A percentile compares a stretch with the other conserved stretches of the same genome.
These are phyloP conservation scores for Fomitopsis betulina DNA, from an alignment of 1,284 basidiomycete species.

Conservation along the genomic window DNA sequence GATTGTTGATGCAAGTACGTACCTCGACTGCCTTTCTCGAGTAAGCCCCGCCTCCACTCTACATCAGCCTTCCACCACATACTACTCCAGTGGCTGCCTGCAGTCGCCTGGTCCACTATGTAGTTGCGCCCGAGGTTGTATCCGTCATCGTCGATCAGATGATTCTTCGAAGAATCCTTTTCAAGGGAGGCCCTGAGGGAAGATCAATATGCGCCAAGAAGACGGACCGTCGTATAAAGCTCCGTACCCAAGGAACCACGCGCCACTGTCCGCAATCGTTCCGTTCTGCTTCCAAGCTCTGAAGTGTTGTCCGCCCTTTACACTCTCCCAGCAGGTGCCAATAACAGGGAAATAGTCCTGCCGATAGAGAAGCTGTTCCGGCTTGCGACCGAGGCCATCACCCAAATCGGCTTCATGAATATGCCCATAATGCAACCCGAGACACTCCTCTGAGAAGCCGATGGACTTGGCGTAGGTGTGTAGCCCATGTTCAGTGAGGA, in stretches of 20 bases:
- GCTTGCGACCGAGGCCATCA: slow-evolving; percentile 37
- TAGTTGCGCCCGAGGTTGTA: slow-evolving; percentile 77
- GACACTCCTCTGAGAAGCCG: slow-evolving; percentile 54
- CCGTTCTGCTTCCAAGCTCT: slow-evolving; percentile 45
- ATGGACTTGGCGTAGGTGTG: slow-evolving; percentile 52
- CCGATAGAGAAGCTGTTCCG: slow-evolving; percentile 38
- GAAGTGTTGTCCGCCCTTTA: slow-evolving; percentile 44
- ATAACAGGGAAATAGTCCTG: slow-evolving; percentile 40
- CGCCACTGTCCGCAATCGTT: slow-evolving; percentile 36
- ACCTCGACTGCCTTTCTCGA: slow-evolving; percentile 65
- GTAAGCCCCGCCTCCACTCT: slow-evolving; percentile 64
- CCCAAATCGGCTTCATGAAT: slow-evolving; percentile 42
- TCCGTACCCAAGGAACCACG: slow-evolving; percentile 43
- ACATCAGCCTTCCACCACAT: slow-evolving; percentile 70
- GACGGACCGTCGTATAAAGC: not conserved
- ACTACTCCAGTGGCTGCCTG: slow-evolving; percentile 55
- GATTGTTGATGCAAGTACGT: slow-evolving; percentile 10
- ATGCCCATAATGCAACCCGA: slow-evolving; percentile 41
- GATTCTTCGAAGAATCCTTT: slow-evolving; percentile 60
- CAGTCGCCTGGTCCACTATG: slow-evolving; percentile 60
- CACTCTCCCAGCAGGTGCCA: slow-evolving; percentile 46
- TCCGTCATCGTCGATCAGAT: slow-evolving; percentile 69
- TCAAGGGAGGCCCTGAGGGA: slow-evolving; percentile 64
- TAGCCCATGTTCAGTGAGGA: slow-evolving; percentile 38
- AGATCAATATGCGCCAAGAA: not conserved